Conservation (phyloP, 108 stramenopile genomes). For the Cyclotella cryptica region DNA sequence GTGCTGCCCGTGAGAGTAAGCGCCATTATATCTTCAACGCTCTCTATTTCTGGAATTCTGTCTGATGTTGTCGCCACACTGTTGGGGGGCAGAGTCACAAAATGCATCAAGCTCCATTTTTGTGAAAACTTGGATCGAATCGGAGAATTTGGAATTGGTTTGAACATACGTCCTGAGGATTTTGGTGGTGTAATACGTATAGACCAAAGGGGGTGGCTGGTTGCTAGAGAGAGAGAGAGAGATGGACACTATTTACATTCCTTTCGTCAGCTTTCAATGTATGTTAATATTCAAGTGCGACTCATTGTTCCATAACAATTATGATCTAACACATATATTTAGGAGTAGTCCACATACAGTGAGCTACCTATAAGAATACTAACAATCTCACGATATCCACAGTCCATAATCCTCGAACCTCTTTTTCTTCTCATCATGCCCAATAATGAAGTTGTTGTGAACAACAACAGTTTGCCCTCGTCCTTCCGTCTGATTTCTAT, state of each 20-base stretch:
- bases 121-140: constrained; percentile 29
- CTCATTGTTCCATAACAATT: no score
- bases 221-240: neutral
- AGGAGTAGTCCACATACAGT: neutral
- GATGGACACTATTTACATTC: neutral
- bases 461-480: constrained; percentile 26
- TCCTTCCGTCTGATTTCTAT: constrained; percentile 3
- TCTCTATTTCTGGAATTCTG: constrained; percentile 40
- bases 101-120: constrained; percentile 45
- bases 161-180: constrained; percentile 28
- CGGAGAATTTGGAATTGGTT: constrained; percentile 21
- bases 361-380: neutral
- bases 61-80: constrained; percentile 32
- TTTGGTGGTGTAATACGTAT: constrained; percentile 34
- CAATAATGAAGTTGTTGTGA: constrained; percentile 49
- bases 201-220: constrained; percentile 29
- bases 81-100: constrained; percentile 38
- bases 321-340: neutral
- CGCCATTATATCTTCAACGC: constrained; percentile 48
- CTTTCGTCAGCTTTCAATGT: no score
- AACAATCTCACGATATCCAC: constrained; percentile 9
- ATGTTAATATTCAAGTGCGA: no score
- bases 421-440: constrained; percentile 30
- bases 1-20: constrained; percentile 41
- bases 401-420: constrained; percentile 35